A percentile compares a stretch with the other conserved stretches of the same genome.
Evolutionary conservation across 495 filamentous ascomycete genomes (phyloP).

Genomic region (Podospora appendiculata): DNA sequence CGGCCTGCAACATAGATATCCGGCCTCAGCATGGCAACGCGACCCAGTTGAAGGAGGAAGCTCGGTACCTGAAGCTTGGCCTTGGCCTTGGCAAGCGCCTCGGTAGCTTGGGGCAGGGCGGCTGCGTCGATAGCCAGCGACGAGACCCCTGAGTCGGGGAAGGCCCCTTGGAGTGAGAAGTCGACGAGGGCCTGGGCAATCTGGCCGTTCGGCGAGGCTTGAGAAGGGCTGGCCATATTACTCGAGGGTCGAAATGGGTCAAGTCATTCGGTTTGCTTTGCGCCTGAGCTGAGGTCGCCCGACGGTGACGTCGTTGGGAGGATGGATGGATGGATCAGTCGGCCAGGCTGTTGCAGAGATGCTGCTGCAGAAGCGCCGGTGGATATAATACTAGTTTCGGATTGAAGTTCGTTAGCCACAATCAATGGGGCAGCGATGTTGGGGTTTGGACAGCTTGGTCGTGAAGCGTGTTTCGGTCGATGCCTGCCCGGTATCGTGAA

Average conservation of each 20-base stretch:
- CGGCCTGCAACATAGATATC: conserved; percentile 35
- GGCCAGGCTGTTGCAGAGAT: too few species aligned
- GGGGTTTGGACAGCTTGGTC: too few species aligned
- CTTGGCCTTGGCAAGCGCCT: conserved; percentile 57
- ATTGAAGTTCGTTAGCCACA: too few species aligned
- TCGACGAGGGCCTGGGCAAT: conserved; percentile 62
- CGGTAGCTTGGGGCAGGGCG: conserved; percentile 54
- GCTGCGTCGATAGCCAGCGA: conserved; percentile 52
- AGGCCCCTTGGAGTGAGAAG: conserved; percentile 61
- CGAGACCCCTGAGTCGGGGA: conserved; percentile 67
- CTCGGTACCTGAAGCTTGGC: conserved; percentile 57
- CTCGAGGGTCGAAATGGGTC: neutral
- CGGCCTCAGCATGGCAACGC: conserved; percentile 2
- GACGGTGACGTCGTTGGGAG: neutral
- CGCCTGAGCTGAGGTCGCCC: neutral
- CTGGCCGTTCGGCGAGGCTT: conserved; percentile 7
- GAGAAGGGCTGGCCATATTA: conserved; percentile 11
- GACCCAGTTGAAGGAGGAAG: neutral
- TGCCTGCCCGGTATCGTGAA: too few species aligned
- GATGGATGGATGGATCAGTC: neutral
- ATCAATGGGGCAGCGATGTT: too few species aligned
- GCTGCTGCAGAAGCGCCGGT: too few species aligned
- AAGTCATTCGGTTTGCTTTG: neutral
- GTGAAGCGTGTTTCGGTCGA: too few species aligned
- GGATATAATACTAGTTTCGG: too few species aligned